Conservation (phyloP, 2,329 filamentous ascomycete species). For the Neonectria coccinea region DNA sequence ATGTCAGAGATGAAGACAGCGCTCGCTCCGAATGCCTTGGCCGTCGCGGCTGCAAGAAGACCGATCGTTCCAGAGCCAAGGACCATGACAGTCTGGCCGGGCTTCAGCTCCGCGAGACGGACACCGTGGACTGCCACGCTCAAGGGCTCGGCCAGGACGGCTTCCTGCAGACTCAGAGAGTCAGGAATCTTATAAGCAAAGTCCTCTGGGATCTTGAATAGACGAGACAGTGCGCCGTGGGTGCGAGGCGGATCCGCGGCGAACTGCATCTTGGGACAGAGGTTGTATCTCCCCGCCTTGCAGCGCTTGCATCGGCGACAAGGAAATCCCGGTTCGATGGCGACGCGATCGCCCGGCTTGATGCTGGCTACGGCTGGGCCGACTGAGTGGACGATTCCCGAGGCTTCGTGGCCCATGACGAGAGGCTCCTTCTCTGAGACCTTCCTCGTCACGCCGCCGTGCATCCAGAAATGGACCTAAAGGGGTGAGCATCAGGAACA, state of each 20-base stretch:
- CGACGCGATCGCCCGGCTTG: slow-evolving; percentile 83
- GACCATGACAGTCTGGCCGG: slow-evolving; percentile 83
- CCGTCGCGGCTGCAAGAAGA: slow-evolving; percentile 85
- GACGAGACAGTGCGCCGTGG: slow-evolving; percentile 61
- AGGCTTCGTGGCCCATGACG: slow-evolving; percentile 76
- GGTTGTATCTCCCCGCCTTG: slow-evolving; percentile 86
- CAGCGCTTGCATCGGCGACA: slow-evolving; percentile 84
- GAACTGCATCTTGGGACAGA: slow-evolving; percentile 88
- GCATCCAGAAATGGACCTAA: slow-evolving; percentile 85
- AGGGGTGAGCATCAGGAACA: background rate
- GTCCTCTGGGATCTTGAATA: slow-evolving; percentile 85
- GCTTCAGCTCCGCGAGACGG: slow-evolving; percentile 75
- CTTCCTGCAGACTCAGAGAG: slow-evolving; percentile 81
- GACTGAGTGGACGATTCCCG: slow-evolving; percentile 79
- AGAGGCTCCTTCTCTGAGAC: slow-evolving; percentile 84
- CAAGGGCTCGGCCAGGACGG: slow-evolving; percentile 88
- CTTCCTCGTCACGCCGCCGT: slow-evolving; percentile 82
- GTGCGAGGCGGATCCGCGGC: slow-evolving; percentile 92
- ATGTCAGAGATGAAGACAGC: slow-evolving; percentile 52
- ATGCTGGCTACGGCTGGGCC: slow-evolving; percentile 73
- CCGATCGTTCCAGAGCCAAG: slow-evolving; percentile 91
- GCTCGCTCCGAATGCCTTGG: slow-evolving; percentile 81
- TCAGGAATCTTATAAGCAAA: slow-evolving; percentile 93
- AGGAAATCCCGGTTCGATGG: slow-evolving; percentile 88
- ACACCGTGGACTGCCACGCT: slow-evolving; percentile 87